These are phyloP conservation scores for Metarhizium robertsii DNA, from an alignment of 2,329 filamentous ascomycete species.

Conservation along the genomic window DNA sequence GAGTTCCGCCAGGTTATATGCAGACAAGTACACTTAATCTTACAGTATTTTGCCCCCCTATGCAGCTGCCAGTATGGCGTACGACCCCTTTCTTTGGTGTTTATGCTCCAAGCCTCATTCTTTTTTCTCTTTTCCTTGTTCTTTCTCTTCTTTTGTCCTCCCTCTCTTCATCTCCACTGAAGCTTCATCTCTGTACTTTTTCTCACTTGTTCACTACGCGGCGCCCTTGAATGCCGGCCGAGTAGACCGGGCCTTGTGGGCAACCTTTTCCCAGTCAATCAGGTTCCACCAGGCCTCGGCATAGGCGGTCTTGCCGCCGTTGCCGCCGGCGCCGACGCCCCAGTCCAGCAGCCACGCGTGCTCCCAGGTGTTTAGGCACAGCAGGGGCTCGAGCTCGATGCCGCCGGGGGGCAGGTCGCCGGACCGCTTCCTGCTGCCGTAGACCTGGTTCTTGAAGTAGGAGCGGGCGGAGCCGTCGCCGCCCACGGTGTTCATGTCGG, in stretches of 20 bases:
- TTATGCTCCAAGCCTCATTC: no score
- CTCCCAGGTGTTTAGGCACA: constrained; percentile 96
- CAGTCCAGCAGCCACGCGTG: constrained; percentile 86
- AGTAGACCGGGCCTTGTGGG: constrained; percentile 24
- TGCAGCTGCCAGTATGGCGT: not conserved
- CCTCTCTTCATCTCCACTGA: no score
- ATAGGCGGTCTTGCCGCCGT: constrained; percentile 66
- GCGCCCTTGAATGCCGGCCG: constrained; percentile 25
- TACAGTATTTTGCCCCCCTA: constrained; percentile 4
- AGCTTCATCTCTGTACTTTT: not conserved
- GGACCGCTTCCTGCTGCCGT: constrained; percentile 17
- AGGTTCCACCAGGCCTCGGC: constrained; percentile 77
- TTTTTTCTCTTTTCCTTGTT: no score
- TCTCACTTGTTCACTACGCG: not conserved
- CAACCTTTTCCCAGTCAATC: constrained; percentile 77
- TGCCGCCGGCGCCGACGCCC: constrained; percentile 44
- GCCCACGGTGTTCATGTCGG: constrained; percentile 61
- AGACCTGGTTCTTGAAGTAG: constrained; percentile 30
- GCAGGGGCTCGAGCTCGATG: constrained; percentile 60
- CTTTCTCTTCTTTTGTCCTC: no score
- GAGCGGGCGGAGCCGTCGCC: constrained; percentile 24
- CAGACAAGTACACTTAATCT: constrained; percentile 1
- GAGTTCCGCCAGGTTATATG: not conserved
- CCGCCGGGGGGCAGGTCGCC: constrained; percentile 51
- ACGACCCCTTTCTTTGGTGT: no score